Percentiles rank a stretch among this genome's conserved stretches.
Conservation (phyloP, 768 basidiomycete genomes). For the Termitomyces sp. region DNA sequence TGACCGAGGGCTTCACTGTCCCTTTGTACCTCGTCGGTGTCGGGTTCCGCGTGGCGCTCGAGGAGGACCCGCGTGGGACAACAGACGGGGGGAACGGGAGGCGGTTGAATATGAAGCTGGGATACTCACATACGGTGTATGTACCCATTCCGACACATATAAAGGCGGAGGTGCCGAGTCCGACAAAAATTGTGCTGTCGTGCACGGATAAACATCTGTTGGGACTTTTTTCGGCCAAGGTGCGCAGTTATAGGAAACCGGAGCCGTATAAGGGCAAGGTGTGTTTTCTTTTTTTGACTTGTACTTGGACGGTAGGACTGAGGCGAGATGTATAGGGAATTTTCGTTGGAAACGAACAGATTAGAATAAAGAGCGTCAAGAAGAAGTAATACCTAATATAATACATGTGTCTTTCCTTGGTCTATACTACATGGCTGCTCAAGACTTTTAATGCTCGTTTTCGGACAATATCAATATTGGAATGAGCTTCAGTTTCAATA, state of each 20-base stretch:
- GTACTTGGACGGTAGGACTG: not conserved
- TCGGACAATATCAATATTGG: too few relatives aligned
- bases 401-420: not conserved
- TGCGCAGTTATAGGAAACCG: slow-evolving; percentile 81
- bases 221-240: slow-evolving; percentile 84
- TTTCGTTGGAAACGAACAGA: slow-evolving; percentile 90
- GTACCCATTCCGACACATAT: slow-evolving; percentile 83
- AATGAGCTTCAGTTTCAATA: too few relatives aligned
- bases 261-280: slow-evolving; percentile 99
- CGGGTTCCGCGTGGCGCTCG: slow-evolving; percentile 86
- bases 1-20: slow-evolving; percentile 82
- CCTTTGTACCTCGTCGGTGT: slow-evolving; percentile 92
- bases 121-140: slow-evolving; percentile 84
- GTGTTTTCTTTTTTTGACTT: slow-evolving; percentile 23
- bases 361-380: slow-evolving; percentile 88
- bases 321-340: slow-evolving; percentile 61
- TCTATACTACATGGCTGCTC: too few relatives aligned
- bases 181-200: slow-evolving; percentile 79
- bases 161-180: slow-evolving; percentile 70
- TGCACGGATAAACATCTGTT: slow-evolving; percentile 88
- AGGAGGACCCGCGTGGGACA: slow-evolving; percentile 70
- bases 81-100: slow-evolving; percentile 55
- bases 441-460: too few relatives aligned
- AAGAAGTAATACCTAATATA: slow-evolving; percentile 70
- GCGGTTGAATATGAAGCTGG: slow-evolving; percentile 87